Evolutionary conservation across 345 rosid species (phyloP), one percentile per base, ranked within the genome.

Genomic region (Carallia pectinifolia): DNA sequence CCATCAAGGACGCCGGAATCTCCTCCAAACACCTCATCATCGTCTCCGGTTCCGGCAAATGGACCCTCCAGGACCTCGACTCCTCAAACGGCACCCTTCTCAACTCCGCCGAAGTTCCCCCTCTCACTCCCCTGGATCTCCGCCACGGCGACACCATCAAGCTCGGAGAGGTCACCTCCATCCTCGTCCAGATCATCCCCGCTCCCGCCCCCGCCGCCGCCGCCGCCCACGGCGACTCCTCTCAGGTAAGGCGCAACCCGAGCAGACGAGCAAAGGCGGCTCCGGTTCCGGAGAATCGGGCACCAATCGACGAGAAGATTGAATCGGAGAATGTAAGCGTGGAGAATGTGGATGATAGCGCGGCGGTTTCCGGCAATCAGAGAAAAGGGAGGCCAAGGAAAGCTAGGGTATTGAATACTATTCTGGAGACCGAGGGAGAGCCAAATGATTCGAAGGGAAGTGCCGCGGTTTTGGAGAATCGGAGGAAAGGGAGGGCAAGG

Each of bases 21-120:
- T 91, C 96, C 67, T 81, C 95, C 33, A 90, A 90, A 73, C 98
- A 94, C 79, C 81, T 91, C 33, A 16, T 71, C 1, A 86, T 94
- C 78, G 86, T 48, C 16, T 82, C 80, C 39, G 81, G 66, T 31
- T 91, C 91, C 0, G 89, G 85, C 1, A 84, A 83, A 52, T 95
- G 99, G 97, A 53, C 74, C 64, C 56, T 91, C 70, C 80, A 67
- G 39, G 97, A 94, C 71, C 86, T 90, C 6, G 88, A 80, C 29
- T 95, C 97, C 68, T 95, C 97, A 61, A 95, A 95, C 61, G 99
- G 99, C 30, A 92, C 97, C 12, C 8, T 67, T 19, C 58, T 94
- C 66, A 90, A 90, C 71, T 79, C 88, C 62, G 36, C 67, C 17
- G 6, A 13, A 31, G 64, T 95, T 70, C 64, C 81, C 7, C 84